phyloP scores from a whole-genome alignment of 345 rosid genomes.

The Clausena lansium region DNA sequence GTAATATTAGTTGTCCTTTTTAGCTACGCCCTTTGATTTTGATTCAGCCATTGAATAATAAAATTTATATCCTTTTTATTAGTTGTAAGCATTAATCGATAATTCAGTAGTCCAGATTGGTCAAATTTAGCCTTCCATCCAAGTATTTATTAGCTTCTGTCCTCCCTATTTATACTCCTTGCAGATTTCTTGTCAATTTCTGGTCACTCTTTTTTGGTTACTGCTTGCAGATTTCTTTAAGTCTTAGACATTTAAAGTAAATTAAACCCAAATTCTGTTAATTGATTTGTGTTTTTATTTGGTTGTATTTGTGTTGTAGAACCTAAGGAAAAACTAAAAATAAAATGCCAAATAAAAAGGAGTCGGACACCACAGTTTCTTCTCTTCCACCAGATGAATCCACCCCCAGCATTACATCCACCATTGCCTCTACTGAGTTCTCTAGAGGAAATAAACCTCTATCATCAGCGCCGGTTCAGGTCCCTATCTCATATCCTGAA shows the following conservation, averaged over 20 bases:
- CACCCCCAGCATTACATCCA: not conserved
- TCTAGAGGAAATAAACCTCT: not conserved
- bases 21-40: no score
- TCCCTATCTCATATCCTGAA: constrained; percentile 64
- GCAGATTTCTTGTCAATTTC: no score
- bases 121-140: no score
- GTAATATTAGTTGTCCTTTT: no score
- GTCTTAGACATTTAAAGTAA: no score
- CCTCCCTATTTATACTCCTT: no score
- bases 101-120: no score
- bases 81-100: no score
- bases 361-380: not conserved
- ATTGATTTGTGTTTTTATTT: not conserved
- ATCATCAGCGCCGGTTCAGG: constrained; percentile 1
- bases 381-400: not conserved
- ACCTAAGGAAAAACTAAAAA: not conserved
- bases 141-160: no score
- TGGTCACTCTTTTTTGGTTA: no score
- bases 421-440: not conserved
- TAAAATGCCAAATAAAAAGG: not conserved
- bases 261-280: not conserved
- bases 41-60: not conserved
- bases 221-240: no score
- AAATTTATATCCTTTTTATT: no score
- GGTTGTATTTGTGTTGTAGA: not conserved